Conservation (phyloP, 164 flowering plant genomes). For the Nymphaea colorata region DNA sequence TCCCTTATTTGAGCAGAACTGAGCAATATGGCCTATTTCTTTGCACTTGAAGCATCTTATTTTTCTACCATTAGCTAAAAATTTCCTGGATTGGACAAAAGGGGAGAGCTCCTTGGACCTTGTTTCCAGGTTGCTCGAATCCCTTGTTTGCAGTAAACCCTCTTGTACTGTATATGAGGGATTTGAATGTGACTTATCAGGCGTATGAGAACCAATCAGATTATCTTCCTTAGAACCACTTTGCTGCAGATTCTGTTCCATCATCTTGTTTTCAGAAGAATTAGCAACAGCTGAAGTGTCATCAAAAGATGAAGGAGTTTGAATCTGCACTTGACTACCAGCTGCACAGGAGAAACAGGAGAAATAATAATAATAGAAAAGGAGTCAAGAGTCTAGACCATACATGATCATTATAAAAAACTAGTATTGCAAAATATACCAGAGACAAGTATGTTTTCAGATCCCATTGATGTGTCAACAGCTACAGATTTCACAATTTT, state of each 20-base stretch:
- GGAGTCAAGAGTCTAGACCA: background rate
- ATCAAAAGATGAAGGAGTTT: constrained; percentile 12
- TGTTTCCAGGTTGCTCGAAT: constrained; percentile 23
- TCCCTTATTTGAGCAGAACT: constrained; percentile 19
- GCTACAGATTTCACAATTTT: constrained; percentile 16
- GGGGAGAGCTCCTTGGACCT: constrained; percentile 24
- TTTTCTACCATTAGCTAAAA: constrained; percentile 13
- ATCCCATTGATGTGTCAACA: constrained; percentile 18
- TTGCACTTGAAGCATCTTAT: constrained; percentile 36
- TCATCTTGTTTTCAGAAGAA: background rate
- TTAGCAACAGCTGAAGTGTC: constrained; percentile 13
- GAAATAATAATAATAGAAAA: too few species aligned
- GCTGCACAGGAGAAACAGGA: background rate
- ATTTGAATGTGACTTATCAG: constrained; percentile 2
- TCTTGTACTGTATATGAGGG: background rate
- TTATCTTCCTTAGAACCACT: constrained; percentile 31
- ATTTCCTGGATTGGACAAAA: constrained; percentile 17
- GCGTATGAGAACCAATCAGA: constrained; percentile 11
- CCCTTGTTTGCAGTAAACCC: constrained; percentile 16
- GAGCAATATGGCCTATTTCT: constrained; percentile 32
- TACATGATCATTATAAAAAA: too few species aligned
- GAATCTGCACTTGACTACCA: background rate
- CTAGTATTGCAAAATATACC: constrained; percentile 17
- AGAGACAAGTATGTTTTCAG: constrained; percentile 20
- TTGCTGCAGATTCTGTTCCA: constrained; percentile 25